These are phyloP conservation scores for Picochlorum sp. DNA, from an alignment of 139 green algal species.

Conservation along the genomic window DNA sequence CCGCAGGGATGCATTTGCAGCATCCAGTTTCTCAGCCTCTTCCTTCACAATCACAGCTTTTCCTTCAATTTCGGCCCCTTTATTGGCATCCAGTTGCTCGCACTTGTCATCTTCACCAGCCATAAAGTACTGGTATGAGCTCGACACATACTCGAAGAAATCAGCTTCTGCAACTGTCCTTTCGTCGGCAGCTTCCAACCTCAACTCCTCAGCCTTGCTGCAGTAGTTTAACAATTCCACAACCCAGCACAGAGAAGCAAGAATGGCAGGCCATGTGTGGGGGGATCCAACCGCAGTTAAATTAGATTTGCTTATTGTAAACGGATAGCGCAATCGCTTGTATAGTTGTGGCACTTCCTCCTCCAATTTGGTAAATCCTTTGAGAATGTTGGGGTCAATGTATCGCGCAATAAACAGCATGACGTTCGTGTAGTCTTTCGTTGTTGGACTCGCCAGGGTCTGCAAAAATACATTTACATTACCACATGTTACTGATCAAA, in stretches of 20 bases:
- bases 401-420: slow-evolving; percentile 71
- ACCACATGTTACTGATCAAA: slow-evolving; percentile 39
- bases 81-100: slow-evolving; percentile 46
- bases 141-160: slow-evolving; percentile 61
- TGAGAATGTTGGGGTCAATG: slow-evolving; percentile 60
- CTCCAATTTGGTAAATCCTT: slow-evolving; percentile 66
- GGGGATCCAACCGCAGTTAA: slow-evolving; percentile 82
- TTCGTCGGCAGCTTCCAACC: slow-evolving; percentile 24
- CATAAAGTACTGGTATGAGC: slow-evolving; percentile 65
- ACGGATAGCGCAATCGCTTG: slow-evolving; percentile 89
- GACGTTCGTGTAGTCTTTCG: slow-evolving; percentile 84
- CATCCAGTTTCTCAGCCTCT: slow-evolving; percentile 13
- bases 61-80: slow-evolving; percentile 37
- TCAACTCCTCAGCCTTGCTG: slow-evolving; percentile 42
- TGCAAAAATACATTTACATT: not conserved
- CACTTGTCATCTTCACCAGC: slow-evolving; percentile 52
- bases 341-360: slow-evolving; percentile 80
- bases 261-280: slow-evolving; percentile 76
- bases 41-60: slow-evolving; percentile 5
- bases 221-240: slow-evolving; percentile 86
- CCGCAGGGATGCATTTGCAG: slow-evolving; percentile 29
- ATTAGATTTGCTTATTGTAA: slow-evolving; percentile 79
- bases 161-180: slow-evolving; percentile 21
- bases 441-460: slow-evolving; percentile 64
- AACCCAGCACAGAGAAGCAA: slow-evolving; percentile 81